Conservation (phyloP, 1,139 yeast genomes). For the Petasospora fabianii region DNA sequence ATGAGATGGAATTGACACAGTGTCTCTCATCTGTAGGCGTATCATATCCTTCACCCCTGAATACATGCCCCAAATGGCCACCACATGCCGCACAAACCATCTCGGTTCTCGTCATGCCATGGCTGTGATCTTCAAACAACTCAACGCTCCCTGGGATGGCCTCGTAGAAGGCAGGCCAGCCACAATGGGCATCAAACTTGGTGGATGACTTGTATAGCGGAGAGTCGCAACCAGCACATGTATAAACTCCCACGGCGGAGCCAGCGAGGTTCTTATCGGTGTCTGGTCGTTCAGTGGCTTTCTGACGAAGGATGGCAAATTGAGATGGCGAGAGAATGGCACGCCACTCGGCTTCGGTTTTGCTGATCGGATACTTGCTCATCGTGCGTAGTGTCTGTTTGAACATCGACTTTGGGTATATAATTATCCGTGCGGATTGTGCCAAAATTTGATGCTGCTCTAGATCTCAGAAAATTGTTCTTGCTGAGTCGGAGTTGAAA, state of each 20-base stretch:
- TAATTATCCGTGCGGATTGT: too few relatives aligned
- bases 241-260: conserved; percentile 58
- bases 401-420: conserved; percentile 2
- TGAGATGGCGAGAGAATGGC: conserved; percentile 76
- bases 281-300: conserved; percentile 81
- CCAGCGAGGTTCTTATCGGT: conserved; percentile 60
- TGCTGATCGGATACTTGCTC: conserved; percentile 29
- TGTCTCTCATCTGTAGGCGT: conserved; percentile 93
- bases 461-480: too few relatives aligned
- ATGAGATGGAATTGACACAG: conserved; percentile 84
- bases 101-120: conserved; percentile 82
- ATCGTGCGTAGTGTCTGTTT: conserved; percentile 2
- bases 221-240: conserved; percentile 79
- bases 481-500: too few relatives aligned
- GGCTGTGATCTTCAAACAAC: conserved; percentile 53
- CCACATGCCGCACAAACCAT: conserved; percentile 88
- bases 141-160: conserved; percentile 79
- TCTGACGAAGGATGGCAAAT: conserved; percentile 70
- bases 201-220: conserved; percentile 78
- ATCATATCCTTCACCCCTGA: conserved; percentile 88
- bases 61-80: conserved; percentile 93
- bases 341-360: conserved; percentile 71
- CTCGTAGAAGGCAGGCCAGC: conserved; percentile 96
- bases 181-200: conserved; percentile 88
- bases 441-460: too few relatives aligned